These are phyloP conservation scores for Colletotrichum australisinense DNA, from an alignment of 2,329 filamentous ascomycete genomes.

Conservation along the genomic window DNA sequence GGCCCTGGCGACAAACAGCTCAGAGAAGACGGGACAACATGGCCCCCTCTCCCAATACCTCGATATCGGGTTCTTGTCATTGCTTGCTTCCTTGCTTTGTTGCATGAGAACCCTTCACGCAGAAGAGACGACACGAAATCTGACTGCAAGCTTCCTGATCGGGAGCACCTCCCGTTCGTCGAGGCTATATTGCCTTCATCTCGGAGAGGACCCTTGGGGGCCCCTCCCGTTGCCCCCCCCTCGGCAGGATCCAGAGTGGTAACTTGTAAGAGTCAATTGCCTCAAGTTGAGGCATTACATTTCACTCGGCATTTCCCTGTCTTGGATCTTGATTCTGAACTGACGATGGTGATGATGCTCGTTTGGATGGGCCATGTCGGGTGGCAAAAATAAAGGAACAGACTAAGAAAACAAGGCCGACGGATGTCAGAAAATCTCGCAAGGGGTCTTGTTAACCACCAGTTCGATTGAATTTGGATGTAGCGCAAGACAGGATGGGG, in stretches of 20 bases:
- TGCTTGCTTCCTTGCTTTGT: not conserved
- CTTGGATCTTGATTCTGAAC: not conserved
- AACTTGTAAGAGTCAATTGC: not conserved
- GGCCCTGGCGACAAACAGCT: not conserved
- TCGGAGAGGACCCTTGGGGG: conserved; percentile 6
- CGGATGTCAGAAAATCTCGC: conserved; percentile 13
- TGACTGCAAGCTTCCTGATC: conserved; percentile 13
- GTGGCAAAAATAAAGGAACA: not conserved
- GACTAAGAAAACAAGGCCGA: conserved; percentile 3
- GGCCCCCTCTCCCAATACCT: not conserved
- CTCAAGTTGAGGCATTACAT: conserved; percentile 4
- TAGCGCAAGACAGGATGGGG: conserved; percentile 11
- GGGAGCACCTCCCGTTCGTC: not conserved
- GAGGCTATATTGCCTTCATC: conserved; percentile 28
- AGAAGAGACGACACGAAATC: not conserved
- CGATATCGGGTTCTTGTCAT: not conserved
- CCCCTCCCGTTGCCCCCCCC: not conserved
- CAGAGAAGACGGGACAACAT: not conserved
- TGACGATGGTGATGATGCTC: not conserved
- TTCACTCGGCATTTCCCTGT: not conserved
- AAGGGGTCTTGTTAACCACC: not conserved
- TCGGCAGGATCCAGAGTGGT: not conserved
- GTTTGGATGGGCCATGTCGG: not conserved
- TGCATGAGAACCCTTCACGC: not conserved
- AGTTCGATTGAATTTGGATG: not conserved